Evolutionary conservation across 2,329 filamentous ascomycete species (phyloP).

Genomic region (Xylariaceae sp.): DNA sequence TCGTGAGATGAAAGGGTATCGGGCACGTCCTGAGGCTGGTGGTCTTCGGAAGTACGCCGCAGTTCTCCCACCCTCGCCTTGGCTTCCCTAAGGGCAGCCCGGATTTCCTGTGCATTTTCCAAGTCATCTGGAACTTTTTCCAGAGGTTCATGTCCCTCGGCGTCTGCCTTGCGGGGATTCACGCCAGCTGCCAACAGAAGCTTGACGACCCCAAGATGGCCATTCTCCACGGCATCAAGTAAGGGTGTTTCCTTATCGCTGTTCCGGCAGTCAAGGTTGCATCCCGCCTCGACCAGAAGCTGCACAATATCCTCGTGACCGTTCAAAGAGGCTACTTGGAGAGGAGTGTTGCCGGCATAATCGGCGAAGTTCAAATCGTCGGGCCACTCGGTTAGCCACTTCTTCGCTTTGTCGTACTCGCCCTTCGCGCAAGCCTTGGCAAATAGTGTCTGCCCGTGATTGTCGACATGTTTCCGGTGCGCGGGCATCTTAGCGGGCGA

Average conservation of each 20-base stretch:
- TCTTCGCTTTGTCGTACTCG: conserved; percentile 71
- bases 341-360: conserved; percentile 90
- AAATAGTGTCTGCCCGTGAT: conserved; percentile 82
- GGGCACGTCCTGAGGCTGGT: conserved; percentile 38
- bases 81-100: conserved; percentile 55
- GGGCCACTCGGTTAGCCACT: conserved; percentile 67
- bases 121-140: conserved; percentile 70
- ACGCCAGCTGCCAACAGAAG: conserved; percentile 79
- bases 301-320: conserved; percentile 82
- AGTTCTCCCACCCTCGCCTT: conserved; percentile 48
- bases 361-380: conserved; percentile 86
- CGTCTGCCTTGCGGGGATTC: conserved; percentile 84
- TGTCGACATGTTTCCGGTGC: conserved; percentile 83
- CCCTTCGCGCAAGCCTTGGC: conserved; percentile 86
- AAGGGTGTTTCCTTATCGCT: conserved; percentile 88
- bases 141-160: conserved; percentile 85
- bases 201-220: conserved; percentile 80
- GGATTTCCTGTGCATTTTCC: conserved; percentile 75
- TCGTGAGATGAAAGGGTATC: conserved; percentile 46
- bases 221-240: conserved; percentile 93
- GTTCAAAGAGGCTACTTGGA: conserved; percentile 87
- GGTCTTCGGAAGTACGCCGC: conserved; percentile 51
- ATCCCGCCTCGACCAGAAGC: conserved; percentile 76
- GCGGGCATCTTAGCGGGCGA: conserved; percentile 61
- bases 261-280: conserved; percentile 70